Conservation (phyloP, 2,329 filamentous ascomycete genomes). For the Alternaria consortialis region DNA sequence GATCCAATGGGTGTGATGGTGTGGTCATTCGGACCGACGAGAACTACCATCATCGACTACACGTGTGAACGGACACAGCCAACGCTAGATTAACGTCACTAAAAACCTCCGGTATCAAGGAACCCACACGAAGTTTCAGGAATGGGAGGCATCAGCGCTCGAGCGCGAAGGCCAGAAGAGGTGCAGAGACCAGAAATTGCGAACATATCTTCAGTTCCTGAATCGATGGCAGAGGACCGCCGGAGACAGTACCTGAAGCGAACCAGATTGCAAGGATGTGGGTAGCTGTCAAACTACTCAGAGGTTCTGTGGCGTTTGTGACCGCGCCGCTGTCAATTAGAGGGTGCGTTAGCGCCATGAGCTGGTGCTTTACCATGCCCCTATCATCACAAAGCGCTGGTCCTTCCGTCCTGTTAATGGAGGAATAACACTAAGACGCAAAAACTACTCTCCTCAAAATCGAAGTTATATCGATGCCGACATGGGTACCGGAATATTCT, state of each 20-base stretch:
- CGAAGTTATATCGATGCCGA: not conserved
- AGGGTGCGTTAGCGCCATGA: slow-evolving; percentile 3
- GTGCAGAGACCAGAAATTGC: not conserved
- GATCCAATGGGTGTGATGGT: not conserved
- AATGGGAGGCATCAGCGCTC: not conserved
- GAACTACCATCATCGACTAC: not conserved
- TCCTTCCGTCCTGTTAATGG: slow-evolving; percentile 7
- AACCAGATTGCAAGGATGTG: not conserved
- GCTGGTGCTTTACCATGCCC: not conserved
- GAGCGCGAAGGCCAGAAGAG: not conserved
- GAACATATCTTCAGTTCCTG: not conserved
- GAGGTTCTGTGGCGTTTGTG: not conserved
- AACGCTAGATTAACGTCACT: not conserved
- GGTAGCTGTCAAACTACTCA: not conserved
- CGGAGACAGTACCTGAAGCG: not conserved
- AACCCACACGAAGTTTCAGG: not conserved
- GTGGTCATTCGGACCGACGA: not conserved
- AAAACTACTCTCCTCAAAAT: not conserved
- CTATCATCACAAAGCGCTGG: not conserved
- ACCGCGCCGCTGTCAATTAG: not conserved
- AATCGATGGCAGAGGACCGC: not conserved
- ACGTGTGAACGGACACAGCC: not conserved
- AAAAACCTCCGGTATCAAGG: not conserved
- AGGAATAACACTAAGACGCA: slow-evolving; percentile 1
- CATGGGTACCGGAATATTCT: slow-evolving; percentile 2